A percentile compares a stretch with the other conserved stretches of the same genome.
phyloP scores from a whole-genome alignment of 495 filamentous ascomycete genomes.

The Penicillium argentinense region DNA sequence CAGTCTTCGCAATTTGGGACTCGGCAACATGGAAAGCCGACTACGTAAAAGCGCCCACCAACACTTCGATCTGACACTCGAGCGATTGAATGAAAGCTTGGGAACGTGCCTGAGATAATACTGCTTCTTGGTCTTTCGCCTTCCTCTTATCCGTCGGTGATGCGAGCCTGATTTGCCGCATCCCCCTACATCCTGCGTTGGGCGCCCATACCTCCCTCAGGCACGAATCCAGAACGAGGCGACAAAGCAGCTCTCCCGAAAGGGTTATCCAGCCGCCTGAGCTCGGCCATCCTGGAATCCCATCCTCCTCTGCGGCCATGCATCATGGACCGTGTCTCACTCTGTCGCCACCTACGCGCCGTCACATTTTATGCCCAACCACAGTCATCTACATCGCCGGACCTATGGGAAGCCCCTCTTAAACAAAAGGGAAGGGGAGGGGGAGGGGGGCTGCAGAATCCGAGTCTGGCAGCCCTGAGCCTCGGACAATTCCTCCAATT shows the following conservation, averaged over 20 bases:
- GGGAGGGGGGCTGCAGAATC: too few relatives aligned
- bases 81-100: slow-evolving; percentile 72
- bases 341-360: neutral
- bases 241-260: slow-evolving; percentile 17
- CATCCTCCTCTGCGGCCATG: neutral
- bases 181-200: slow-evolving; percentile 17
- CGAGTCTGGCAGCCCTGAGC: too few relatives aligned
- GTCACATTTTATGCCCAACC: neutral
- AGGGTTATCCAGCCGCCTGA: slow-evolving; percentile 7
- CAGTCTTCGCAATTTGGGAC: slow-evolving; percentile 34
- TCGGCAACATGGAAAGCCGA: slow-evolving; percentile 25
- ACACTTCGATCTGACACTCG: slow-evolving; percentile 66
- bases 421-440: too few relatives aligned
- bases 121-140: neutral
- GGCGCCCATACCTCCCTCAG: slow-evolving; percentile 26
- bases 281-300: slow-evolving; percentile 3
- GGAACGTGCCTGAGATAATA: slow-evolving; percentile 63
- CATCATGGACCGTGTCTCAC: neutral
- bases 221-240: slow-evolving; percentile 19
- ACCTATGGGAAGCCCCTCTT: too few relatives aligned
- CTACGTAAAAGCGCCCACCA: slow-evolving; percentile 42
- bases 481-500: too few relatives aligned
- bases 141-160: neutral
- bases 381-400: neutral
- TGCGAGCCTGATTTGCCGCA: slow-evolving; percentile 21